phyloP scores from a whole-genome alignment of 2,329 filamentous ascomycete species.

The Laburnicola sp. region DNA sequence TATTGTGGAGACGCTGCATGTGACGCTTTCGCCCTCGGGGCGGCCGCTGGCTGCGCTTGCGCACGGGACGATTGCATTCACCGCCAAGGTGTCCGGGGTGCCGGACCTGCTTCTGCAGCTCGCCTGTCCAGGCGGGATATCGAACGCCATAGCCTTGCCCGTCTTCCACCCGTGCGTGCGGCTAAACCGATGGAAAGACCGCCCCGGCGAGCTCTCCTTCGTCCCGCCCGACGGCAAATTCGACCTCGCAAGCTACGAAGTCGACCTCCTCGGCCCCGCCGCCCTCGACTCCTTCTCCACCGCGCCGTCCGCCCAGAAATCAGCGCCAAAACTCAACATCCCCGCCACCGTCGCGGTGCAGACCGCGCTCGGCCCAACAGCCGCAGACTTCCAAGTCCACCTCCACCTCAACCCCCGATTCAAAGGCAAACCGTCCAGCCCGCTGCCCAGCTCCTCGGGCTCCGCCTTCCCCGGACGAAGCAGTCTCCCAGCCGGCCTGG shows the following conservation, averaged over 20 bases:
- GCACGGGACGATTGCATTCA: slow-evolving; percentile 92
- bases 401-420: slow-evolving; percentile 66
- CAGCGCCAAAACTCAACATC: slow-evolving; percentile 66
- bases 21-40: slow-evolving; percentile 88
- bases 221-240: slow-evolving; percentile 94
- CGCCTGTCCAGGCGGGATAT: slow-evolving; percentile 71
- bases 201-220: slow-evolving; percentile 90
- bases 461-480: slow-evolving; percentile 19
- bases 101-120: slow-evolving; percentile 85
- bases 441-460: slow-evolving; percentile 42
- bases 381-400: slow-evolving; percentile 86
- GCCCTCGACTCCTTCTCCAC: slow-evolving; percentile 41
- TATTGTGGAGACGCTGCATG: slow-evolving; percentile 83
- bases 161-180: slow-evolving; percentile 97
- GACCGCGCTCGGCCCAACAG: slow-evolving; percentile 72
- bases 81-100: slow-evolving; percentile 89
- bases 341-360: slow-evolving; percentile 82
- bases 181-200: slow-evolving; percentile 84
- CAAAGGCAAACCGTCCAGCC: slow-evolving; percentile 41
- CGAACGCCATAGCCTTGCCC: slow-evolving; percentile 76
- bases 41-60: slow-evolving; percentile 83
- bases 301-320: slow-evolving; percentile 22
- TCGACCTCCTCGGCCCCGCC: slow-evolving; percentile 79
- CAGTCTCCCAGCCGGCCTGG: slow-evolving; percentile 18
- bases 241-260: slow-evolving; percentile 90